phyloP scores from a whole-genome alignment of 768 basidiomycete species.

The Mrakia frigida region DNA sequence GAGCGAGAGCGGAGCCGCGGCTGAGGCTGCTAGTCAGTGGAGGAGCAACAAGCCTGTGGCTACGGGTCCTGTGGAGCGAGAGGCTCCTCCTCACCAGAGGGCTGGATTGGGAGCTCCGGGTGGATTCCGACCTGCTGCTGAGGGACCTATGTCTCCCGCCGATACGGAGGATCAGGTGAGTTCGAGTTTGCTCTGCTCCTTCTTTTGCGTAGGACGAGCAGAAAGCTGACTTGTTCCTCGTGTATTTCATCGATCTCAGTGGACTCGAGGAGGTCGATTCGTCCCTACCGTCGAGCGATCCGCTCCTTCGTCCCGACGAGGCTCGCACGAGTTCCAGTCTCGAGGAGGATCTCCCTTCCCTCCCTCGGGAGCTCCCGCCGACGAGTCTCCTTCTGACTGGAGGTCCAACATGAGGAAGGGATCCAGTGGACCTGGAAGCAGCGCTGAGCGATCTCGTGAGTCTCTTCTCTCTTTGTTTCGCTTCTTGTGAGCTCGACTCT shows the following conservation, averaged over 20 bases:
- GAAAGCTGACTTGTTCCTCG: background rate
- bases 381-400: slow-evolving; percentile 54
- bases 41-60: slow-evolving; percentile 44
- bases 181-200: background rate
- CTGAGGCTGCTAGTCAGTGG: slow-evolving; percentile 39
- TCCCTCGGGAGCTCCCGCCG: slow-evolving; percentile 3
- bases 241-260: slow-evolving; percentile 34
- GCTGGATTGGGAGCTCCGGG: slow-evolving; percentile 33
- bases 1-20: slow-evolving; percentile 37
- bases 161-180: slow-evolving; percentile 65
- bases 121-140: slow-evolving; percentile 22
- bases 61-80: slow-evolving; percentile 32
- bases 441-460: slow-evolving; percentile 20
- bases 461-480: slow-evolving; percentile 37
- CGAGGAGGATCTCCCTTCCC: slow-evolving; percentile 16
- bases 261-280: slow-evolving; percentile 44
- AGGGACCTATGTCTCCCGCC: slow-evolving; percentile 46
- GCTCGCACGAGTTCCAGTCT: slow-evolving; percentile 30
- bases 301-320: slow-evolving; percentile 32
- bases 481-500: background rate
- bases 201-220: no score
- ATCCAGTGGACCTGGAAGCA: slow-evolving; percentile 35
- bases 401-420: slow-evolving; percentile 49
- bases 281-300: slow-evolving; percentile 33
- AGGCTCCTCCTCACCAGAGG: slow-evolving; percentile 49